phyloP scores from a whole-genome alignment of 345 rosid species.

The Lepidium sativum region DNA sequence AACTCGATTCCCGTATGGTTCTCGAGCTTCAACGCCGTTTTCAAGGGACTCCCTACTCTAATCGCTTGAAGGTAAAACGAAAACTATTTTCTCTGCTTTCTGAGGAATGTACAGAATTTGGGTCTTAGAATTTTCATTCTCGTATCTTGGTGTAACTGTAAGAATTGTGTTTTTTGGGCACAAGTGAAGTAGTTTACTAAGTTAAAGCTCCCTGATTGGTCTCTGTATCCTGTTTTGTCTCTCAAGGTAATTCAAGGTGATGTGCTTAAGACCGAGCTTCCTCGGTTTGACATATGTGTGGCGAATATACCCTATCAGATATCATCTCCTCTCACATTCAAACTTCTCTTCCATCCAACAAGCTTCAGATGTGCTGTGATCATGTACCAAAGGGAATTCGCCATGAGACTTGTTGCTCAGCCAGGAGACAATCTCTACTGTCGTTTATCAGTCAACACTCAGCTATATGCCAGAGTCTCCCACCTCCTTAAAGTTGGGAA shows the following conservation, averaged over 20 bases:
- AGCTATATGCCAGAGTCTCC: constrained; percentile 73
- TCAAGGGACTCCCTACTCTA: constrained; percentile 64
- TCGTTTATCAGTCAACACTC: constrained; percentile 78
- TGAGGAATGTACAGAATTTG: neutral
- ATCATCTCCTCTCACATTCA: constrained; percentile 86
- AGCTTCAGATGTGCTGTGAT: constrained; percentile 85
- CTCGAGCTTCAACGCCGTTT: constrained; percentile 88
- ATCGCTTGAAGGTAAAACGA: constrained; percentile 42
- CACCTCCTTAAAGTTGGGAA: constrained; percentile 92
- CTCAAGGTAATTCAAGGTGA: constrained; percentile 82
- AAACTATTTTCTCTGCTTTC: neutral
- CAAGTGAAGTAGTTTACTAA: neutral
- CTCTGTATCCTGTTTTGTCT: neutral
- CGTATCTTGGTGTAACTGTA: neutral
- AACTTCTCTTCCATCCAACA: constrained; percentile 64
- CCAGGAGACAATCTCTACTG: constrained; percentile 84
- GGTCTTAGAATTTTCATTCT: neutral
- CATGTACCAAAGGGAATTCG: constrained; percentile 93
- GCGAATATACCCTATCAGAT: constrained; percentile 93
- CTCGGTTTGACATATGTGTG: constrained; percentile 81
- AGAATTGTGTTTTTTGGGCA: neutral
- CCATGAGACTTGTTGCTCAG: constrained; percentile 85
- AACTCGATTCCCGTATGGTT: constrained; percentile 87
- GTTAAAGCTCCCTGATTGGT: neutral
- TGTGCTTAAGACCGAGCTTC: constrained; percentile 80